Conservation (phyloP, 805 yeast genomes). For the Sugiyamaella lignohabitans region DNA sequence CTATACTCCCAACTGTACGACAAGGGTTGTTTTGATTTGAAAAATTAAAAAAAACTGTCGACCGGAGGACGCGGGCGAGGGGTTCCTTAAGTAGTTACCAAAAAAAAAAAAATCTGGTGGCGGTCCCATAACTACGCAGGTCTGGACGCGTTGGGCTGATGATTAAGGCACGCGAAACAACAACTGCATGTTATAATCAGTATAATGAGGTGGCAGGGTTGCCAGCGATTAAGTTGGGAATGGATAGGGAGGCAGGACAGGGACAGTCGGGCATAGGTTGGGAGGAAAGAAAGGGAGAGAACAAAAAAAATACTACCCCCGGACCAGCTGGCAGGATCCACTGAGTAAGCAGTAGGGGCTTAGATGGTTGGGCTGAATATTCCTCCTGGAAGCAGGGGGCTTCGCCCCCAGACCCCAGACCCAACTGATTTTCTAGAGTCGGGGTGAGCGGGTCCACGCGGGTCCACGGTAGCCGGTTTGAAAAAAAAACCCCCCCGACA, state of each 20-base stretch:
- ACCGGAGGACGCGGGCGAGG: not conserved
- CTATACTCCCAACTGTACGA: not conserved
- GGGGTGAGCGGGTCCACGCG: too few relatives aligned
- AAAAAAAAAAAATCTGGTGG: slow-evolving; percentile 2
- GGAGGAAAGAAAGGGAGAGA: not conserved
- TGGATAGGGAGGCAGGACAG: not conserved
- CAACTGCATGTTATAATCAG: not conserved
- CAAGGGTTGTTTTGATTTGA: not conserved
- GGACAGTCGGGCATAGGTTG: not conserved
- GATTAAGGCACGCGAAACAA: not conserved
- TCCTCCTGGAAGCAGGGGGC: too few relatives aligned
- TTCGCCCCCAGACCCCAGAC: too few relatives aligned
- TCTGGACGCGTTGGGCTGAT: too few relatives aligned
- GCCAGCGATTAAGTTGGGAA: not conserved
- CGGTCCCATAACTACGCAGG: slow-evolving; percentile 1
- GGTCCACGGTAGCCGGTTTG: too few relatives aligned
- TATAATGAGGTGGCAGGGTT: not conserved
- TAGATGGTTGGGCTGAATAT: too few relatives aligned
- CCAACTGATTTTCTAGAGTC: too few relatives aligned
- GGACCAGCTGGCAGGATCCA: too few relatives aligned
- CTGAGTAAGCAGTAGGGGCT: too few relatives aligned
- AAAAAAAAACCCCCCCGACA: too few relatives aligned
- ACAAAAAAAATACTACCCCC: too few relatives aligned
- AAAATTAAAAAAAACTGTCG: not conserved
- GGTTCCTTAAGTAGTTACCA: slow-evolving; percentile 4